A percentile compares a stretch with the other conserved stretches of the same genome.
Conservation (phyloP, 106 monocot species). For the Apostasia ramifera region DNA sequence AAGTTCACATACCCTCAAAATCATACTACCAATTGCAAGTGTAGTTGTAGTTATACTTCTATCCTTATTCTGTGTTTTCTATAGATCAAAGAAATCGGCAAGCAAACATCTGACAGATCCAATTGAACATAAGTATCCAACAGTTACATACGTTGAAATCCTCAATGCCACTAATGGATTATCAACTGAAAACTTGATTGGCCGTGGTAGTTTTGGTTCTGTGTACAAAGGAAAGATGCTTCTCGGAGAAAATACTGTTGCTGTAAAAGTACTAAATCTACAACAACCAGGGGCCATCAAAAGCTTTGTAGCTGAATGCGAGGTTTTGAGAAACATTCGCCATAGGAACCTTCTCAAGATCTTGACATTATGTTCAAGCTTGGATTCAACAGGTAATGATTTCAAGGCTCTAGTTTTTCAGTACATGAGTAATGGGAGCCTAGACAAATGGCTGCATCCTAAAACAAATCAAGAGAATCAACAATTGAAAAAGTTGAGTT, state of each 20-base stretch:
- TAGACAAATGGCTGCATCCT: slow-evolving; percentile 40
- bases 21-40: slow-evolving; percentile 3
- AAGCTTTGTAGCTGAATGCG: slow-evolving; percentile 45
- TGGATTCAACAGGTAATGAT: slow-evolving; percentile 24
- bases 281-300: slow-evolving; percentile 27
- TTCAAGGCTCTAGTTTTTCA: slow-evolving; percentile 43
- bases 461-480: neutral
- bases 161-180: slow-evolving; percentile 23
- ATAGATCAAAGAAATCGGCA: neutral
- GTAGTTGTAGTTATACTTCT: neutral
- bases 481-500: neutral
- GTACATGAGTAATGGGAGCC: slow-evolving; percentile 46
- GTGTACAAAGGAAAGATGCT: slow-evolving; percentile 26
- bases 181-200: slow-evolving; percentile 24
- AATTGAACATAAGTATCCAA: neutral
- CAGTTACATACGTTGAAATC: slow-evolving; percentile 28
- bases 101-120: neutral
- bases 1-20: neutral
- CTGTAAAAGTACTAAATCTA: slow-evolving; percentile 27
- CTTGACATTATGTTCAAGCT: slow-evolving; percentile 28
- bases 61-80: neutral
- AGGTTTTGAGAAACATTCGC: slow-evolving; percentile 30
- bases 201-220: slow-evolving; percentile 29
- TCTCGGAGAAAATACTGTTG: slow-evolving; percentile 1
- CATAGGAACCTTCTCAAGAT: slow-evolving; percentile 48